Percentiles rank a stretch among this genome's conserved stretches.
phyloP scores from a whole-genome alignment of 345 rosid genomes.

The Eutrema heterophyllum region DNA sequence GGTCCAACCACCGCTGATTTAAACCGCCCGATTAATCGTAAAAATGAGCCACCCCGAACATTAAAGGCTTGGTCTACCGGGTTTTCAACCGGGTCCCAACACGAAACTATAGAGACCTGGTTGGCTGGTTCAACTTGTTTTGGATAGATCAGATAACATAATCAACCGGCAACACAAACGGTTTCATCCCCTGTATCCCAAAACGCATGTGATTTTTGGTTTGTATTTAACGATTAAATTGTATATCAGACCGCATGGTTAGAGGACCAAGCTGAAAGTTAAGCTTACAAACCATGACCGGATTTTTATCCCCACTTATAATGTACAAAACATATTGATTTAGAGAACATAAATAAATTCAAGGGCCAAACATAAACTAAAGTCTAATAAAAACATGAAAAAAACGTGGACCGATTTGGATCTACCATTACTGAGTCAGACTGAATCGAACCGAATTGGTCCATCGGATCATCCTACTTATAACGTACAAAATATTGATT shows the following conservation, averaged over 20 bases:
- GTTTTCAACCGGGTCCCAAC: neutral
- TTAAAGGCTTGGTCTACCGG: neutral
- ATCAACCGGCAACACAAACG: neutral
- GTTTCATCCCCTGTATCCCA: no score
- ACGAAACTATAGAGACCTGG: neutral
- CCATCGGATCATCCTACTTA: neutral
- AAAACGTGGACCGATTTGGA: neutral
- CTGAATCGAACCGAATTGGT: neutral
- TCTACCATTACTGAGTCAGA: neutral
- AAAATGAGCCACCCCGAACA: neutral
- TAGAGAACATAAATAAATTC: no score
- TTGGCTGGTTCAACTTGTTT: neutral
- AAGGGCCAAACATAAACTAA: neutral
- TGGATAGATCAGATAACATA: neutral
- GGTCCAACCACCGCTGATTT: neutral
- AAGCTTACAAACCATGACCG: neutral
- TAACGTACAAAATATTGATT: neutral
- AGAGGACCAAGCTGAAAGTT: slow-evolving; percentile 52
- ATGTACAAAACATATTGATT: no score
- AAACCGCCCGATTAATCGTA: neutral
- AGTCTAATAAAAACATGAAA: neutral
- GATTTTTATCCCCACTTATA: neutral
- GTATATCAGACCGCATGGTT: slow-evolving; percentile 38
- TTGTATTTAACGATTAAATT: no score
- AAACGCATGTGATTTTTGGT: neutral